These are phyloP conservation scores for Saitozyma sp. DNA, from an alignment of 768 basidiomycete species.

Conservation along the genomic window DNA sequence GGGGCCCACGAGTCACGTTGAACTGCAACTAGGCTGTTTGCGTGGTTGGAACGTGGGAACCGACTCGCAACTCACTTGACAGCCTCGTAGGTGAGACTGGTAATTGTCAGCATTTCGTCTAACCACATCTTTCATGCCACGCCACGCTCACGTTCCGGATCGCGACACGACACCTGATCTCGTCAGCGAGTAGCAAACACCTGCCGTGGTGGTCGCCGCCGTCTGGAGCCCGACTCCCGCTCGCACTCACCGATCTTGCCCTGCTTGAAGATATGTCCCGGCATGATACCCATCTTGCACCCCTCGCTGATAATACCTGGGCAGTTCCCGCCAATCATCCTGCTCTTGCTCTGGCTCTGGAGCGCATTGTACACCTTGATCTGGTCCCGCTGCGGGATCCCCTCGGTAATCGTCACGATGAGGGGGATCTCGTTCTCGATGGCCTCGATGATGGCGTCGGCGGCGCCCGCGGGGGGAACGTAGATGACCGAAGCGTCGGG, in stretches of 20 bases:
- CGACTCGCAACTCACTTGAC: constrained; percentile 59
- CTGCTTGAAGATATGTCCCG: constrained; percentile 94
- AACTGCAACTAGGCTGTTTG: neutral
- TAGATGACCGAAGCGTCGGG: constrained; percentile 97
- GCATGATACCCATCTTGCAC: constrained; percentile 98
- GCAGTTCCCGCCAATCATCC: constrained; percentile 97
- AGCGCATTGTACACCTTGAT: constrained; percentile 92
- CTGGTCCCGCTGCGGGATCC: constrained; percentile 96
- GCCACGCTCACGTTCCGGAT: constrained; percentile 46
- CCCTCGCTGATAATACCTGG: constrained; percentile 98
- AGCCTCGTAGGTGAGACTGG: constrained; percentile 86
- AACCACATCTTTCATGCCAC: neutral
- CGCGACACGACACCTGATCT: constrained; percentile 47
- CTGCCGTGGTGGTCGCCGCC: no score
- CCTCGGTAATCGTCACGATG: constrained; percentile 98
- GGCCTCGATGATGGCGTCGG: constrained; percentile 96
- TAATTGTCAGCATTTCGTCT: neutral
- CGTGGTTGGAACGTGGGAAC: no score
- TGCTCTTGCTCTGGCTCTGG: constrained; percentile 87
- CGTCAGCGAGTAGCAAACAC: neutral
- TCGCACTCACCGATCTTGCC: constrained; percentile 79
- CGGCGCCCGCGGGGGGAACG: constrained; percentile 93
- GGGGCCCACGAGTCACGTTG: neutral
- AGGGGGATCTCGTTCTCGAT: constrained; percentile 97
- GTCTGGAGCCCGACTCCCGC: neutral